These are phyloP conservation scores for Venturia aucupariae DNA, from an alignment of 2,329 filamentous ascomycete species.

Conservation along the genomic window DNA sequence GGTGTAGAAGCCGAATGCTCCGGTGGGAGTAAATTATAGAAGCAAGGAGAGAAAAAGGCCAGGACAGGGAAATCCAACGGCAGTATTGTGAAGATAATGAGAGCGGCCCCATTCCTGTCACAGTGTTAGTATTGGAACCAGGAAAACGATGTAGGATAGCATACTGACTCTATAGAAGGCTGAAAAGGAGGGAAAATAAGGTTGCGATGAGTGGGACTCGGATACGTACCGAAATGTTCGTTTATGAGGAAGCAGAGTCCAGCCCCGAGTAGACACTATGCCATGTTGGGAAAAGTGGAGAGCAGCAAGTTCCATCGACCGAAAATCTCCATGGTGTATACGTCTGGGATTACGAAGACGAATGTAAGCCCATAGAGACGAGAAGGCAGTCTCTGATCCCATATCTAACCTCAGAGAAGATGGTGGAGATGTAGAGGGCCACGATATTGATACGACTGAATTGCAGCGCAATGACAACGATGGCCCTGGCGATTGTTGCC, in stretches of 20 bases:
- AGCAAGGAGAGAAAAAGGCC: constrained; percentile 8
- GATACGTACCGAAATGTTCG: constrained; percentile 19
- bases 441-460: constrained; percentile 26
- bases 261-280: constrained; percentile 41
- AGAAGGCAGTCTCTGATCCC: constrained; percentile 5
- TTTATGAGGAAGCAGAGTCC: constrained; percentile 33
- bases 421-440: constrained; percentile 23
- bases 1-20: neutral
- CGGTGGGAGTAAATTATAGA: constrained; percentile 16
- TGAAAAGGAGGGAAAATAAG: constrained; percentile 42
- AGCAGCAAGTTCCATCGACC: constrained; percentile 36
- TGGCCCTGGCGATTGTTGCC: constrained; percentile 26
- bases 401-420: constrained; percentile 20
- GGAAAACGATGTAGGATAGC: neutral
- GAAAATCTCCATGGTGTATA: constrained; percentile 38
- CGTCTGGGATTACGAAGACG: constrained; percentile 36
- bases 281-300: constrained; percentile 40
- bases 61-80: too few species aligned
- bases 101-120: too few species aligned
- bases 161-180: constrained; percentile 40
- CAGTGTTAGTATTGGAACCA: too few species aligned
- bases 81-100: too few species aligned
- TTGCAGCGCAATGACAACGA: constrained; percentile 27
- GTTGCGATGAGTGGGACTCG: constrained; percentile 29
- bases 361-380: constrained; percentile 28